A percentile compares a stretch with the other conserved stretches of the same genome.
phyloP scores from a whole-genome alignment of 176 grass and related monocot species.

The Zizania latifolia region DNA sequence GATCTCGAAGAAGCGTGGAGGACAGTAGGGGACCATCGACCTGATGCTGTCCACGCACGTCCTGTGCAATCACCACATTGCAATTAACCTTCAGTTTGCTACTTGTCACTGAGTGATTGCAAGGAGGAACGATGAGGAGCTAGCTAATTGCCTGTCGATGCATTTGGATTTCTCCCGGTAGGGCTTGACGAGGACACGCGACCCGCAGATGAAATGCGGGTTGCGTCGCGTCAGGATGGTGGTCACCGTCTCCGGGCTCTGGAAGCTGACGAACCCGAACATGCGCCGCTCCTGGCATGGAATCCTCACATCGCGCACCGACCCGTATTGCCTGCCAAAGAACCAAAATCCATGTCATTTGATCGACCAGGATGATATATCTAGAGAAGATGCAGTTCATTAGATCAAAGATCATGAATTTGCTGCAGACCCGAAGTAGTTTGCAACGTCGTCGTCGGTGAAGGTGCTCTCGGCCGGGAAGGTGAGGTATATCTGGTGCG shows the following conservation, averaged over 20 bases:
- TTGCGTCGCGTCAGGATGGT: constrained; percentile 53
- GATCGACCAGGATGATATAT: too few species aligned
- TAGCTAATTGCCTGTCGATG: constrained; percentile 61
- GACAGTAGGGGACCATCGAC: constrained; percentile 19
- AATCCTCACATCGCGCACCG: constrained; percentile 73
- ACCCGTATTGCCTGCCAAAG: constrained; percentile 54
- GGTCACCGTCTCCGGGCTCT: constrained; percentile 56
- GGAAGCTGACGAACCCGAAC: constrained; percentile 94
- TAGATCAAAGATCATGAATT: too few species aligned
- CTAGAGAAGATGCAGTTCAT: too few species aligned
- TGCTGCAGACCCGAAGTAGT: constrained; percentile 57
- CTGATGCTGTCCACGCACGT: constrained; percentile 28
- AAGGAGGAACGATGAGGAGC: too few species aligned
- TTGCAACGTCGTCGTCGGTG: constrained; percentile 58
- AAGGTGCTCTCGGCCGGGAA: constrained; percentile 85
- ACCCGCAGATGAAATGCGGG: constrained; percentile 76
- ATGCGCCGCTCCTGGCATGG: constrained; percentile 80
- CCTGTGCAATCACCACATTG: too few species aligned
- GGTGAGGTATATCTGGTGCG: constrained; percentile 90
- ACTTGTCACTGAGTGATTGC: too few species aligned
- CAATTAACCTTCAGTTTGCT: too few species aligned
- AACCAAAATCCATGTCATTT: neutral
- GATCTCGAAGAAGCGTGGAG: constrained; percentile 24
- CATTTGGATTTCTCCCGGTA: constrained; percentile 76
- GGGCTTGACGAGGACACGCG: constrained; percentile 68